phyloP scores from a whole-genome alignment of 306 rosid genomes.

The peach (Prunus persica) region DNA sequence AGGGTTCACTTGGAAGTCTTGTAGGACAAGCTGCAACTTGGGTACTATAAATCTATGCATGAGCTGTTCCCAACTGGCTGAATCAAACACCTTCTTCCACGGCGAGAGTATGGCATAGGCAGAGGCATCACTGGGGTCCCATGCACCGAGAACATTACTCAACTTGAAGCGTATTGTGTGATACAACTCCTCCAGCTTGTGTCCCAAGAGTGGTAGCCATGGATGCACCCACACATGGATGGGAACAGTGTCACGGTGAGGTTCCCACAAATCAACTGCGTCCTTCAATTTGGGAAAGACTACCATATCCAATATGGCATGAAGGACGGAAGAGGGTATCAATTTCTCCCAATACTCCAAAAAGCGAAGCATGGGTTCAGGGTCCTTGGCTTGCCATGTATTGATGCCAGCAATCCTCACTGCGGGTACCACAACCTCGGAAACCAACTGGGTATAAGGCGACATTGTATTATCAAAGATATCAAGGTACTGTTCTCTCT shows the following conservation, averaged over 20 bases:
- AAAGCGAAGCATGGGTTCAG: constrained; percentile 83
- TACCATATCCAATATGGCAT: constrained; percentile 58
- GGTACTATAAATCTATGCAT: constrained; percentile 84
- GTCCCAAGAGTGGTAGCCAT: constrained; percentile 82
- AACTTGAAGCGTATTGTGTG: constrained; percentile 74
- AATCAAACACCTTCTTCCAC: constrained; percentile 82
- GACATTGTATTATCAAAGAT: constrained; percentile 1
- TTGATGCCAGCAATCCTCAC: constrained; percentile 78
- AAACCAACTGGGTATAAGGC: constrained; percentile 61
- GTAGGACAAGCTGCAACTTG: constrained; percentile 77
- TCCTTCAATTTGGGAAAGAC: constrained; percentile 72
- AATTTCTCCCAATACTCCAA: constrained; percentile 78
- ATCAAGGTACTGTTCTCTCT: neutral
- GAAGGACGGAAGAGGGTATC: constrained; percentile 65
- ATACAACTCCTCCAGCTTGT: constrained; percentile 71
- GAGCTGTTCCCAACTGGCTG: constrained; percentile 86
- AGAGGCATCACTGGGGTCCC: constrained; percentile 91
- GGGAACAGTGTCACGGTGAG: constrained; percentile 83
- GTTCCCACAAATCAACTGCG: constrained; percentile 91
- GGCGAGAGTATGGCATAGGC: constrained; percentile 82
- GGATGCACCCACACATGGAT: constrained; percentile 96
- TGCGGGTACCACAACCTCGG: constrained; percentile 87
- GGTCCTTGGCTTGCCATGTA: constrained; percentile 91
- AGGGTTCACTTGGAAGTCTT: constrained; percentile 87
- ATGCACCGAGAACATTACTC: constrained; percentile 80